These are phyloP conservation scores for Euphorbia tirucalli DNA, from an alignment of 345 rosid genomes.

Conservation along the genomic window DNA sequence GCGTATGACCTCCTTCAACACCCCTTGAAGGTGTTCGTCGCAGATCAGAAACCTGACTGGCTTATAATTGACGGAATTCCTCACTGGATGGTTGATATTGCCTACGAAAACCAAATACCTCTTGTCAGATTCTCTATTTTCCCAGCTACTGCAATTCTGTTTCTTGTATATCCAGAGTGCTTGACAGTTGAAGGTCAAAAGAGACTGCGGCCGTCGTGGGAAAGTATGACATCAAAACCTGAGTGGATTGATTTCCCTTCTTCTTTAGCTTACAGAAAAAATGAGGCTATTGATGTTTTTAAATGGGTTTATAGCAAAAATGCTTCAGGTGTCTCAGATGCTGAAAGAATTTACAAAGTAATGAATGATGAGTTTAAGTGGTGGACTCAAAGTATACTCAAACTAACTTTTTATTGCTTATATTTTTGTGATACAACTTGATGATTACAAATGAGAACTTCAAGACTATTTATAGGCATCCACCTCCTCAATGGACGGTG, in stretches of 20 bases:
- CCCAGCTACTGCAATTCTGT: neutral
- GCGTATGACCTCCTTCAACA: slow-evolving; percentile 25
- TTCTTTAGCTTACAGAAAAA: too few relatives aligned
- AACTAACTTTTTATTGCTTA: too few relatives aligned
- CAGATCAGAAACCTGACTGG: slow-evolving; percentile 22
- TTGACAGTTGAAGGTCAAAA: slow-evolving; percentile 6
- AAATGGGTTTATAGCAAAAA: neutral
- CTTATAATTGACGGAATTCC: slow-evolving; percentile 21
- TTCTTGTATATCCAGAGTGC: slow-evolving; percentile 6
- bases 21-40: slow-evolving; percentile 23
- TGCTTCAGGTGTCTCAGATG: slow-evolving; percentile 20
- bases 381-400: too few relatives aligned
- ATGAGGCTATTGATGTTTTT: slow-evolving; percentile 7
- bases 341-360: slow-evolving; percentile 4
- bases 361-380: too few relatives aligned
- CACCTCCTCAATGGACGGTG: too few relatives aligned
- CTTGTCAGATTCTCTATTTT: slow-evolving; percentile 18
- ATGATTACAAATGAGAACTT: too few relatives aligned
- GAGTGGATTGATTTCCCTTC: slow-evolving; percentile 28
- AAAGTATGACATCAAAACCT: slow-evolving; percentile 14
- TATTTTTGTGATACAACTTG: too few relatives aligned
- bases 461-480: too few relatives aligned
- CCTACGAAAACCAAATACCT: slow-evolving; percentile 20
- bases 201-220: slow-evolving; percentile 2
- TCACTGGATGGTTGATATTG: too few relatives aligned